Conservation (phyloP, 2,329 filamentous ascomycete species). For the Teratosphaeria gauchensis region DNA sequence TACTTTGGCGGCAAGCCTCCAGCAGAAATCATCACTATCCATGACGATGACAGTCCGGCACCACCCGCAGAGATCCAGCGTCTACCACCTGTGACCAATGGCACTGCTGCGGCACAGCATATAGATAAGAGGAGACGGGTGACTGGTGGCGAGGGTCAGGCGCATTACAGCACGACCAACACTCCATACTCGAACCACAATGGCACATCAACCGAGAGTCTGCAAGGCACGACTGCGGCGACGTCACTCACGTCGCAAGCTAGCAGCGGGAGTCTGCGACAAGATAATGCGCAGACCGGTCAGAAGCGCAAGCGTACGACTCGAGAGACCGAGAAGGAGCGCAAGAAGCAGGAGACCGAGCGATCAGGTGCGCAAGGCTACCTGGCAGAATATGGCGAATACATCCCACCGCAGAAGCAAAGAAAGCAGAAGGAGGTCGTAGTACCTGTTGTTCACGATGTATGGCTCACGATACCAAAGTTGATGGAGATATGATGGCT, state of each 20-base stretch:
- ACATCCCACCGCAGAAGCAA: constrained; percentile 75
- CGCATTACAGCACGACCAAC: constrained; percentile 37
- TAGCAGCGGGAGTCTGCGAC: constrained; percentile 48
- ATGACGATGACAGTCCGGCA: constrained; percentile 34
- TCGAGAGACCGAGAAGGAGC: constrained; percentile 18
- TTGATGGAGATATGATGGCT: not conserved
- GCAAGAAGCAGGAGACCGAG: constrained; percentile 22
- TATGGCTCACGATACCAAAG: constrained; percentile 29
- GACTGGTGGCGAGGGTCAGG: constrained; percentile 26
- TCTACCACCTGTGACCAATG: constrained; percentile 12
- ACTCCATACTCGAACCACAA: constrained; percentile 61
- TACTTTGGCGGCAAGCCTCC: constrained; percentile 31
- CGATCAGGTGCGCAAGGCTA: constrained; percentile 20
- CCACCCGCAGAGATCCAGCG: constrained; percentile 14
- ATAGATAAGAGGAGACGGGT: constrained; percentile 67
- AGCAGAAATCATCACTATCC: constrained; percentile 44
- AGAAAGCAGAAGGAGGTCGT: constrained; percentile 68
- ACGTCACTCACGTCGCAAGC: constrained; percentile 69
- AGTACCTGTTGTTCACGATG: constrained; percentile 50
- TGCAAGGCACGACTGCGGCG: constrained; percentile 65
- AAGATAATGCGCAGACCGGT: constrained; percentile 57
- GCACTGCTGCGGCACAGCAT: constrained; percentile 38
- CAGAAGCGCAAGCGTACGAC: constrained; percentile 88
- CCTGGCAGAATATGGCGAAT: constrained; percentile 45
- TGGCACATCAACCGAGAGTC: constrained; percentile 44